Percentiles rank a stretch among this genome's conserved stretches.
Evolutionary conservation across 2,329 filamentous ascomycete species (phyloP).

Genomic region (Fulvia fulva): DNA sequence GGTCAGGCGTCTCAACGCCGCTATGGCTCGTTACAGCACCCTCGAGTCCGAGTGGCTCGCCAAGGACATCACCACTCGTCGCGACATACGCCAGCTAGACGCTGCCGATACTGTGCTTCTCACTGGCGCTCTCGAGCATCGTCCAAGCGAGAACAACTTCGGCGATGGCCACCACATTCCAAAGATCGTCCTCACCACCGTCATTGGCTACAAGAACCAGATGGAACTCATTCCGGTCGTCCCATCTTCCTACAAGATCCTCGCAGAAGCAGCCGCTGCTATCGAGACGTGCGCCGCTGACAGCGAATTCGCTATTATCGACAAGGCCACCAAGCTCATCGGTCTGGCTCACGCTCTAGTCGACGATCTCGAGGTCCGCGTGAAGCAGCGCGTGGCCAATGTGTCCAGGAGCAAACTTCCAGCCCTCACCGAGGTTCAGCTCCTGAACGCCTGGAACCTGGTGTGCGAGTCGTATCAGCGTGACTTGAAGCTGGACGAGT

Average conservation of each 20-base stretch:
- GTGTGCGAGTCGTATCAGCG: not conserved
- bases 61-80: not conserved
- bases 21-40: not conserved
- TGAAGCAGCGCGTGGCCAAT: not conserved
- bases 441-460: not conserved
- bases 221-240: not conserved
- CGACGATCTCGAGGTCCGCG: not conserved
- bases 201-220: not conserved
- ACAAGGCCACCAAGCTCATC: not conserved
- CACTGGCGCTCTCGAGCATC: not conserved
- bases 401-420: not conserved
- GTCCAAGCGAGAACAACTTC: not conserved
- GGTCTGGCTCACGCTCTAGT: not conserved
- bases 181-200: not conserved
- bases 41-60: not conserved
- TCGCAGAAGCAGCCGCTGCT: not conserved
- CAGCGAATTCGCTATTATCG: not conserved
- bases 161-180: not conserved
- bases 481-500: not conserved
- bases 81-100: not conserved
- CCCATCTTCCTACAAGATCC: not conserved
- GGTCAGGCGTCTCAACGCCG: not conserved
- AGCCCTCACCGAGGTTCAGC: not conserved
- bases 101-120: not conserved
- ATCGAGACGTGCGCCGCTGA: not conserved